Evolutionary conservation across 2,329 filamentous ascomycete species (phyloP).

Genomic region (Rasamsonia emersonii): DNA sequence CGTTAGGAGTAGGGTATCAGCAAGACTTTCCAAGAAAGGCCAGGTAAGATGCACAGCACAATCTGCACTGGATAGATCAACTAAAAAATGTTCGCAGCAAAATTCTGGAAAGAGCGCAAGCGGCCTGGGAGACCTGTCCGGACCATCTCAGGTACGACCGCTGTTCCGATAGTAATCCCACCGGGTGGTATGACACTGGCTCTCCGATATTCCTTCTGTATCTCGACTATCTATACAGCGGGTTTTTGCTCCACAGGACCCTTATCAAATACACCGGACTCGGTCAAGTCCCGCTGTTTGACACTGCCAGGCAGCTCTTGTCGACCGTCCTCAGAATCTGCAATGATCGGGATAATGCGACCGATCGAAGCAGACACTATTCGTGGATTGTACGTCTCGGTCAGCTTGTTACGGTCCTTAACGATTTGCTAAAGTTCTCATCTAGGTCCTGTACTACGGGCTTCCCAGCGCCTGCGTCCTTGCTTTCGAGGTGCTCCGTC

Average conservation of each 20-base stretch:
- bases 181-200: slow-evolving; percentile 7
- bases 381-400: slow-evolving; percentile 24
- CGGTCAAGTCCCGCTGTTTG: slow-evolving; percentile 23
- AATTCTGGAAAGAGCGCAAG: slow-evolving; percentile 12
- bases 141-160: slow-evolving; percentile 12
- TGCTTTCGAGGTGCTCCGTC: slow-evolving; percentile 21
- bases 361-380: slow-evolving; percentile 25
- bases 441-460: slow-evolving; percentile 13
- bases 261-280: slow-evolving; percentile 24
- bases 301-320: slow-evolving; percentile 23
- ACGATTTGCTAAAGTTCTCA: slow-evolving; percentile 8
- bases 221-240: slow-evolving; percentile 27
- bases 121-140: slow-evolving; percentile 13
- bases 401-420: not conserved
- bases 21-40: slow-evolving; percentile 10
- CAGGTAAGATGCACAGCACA: slow-evolving; percentile 1
- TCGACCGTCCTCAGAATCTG: slow-evolving; percentile 22
- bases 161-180: slow-evolving; percentile 9
- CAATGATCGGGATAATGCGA: slow-evolving; percentile 16
- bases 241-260: slow-evolving; percentile 25
- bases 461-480: slow-evolving; percentile 21
- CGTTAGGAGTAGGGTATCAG: slow-evolving; percentile 14
- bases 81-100: slow-evolving; percentile 3
- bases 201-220: slow-evolving; percentile 24
- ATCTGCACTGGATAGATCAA: not conserved